Base-by-base conservation (phyloP, 2,329 filamentous ascomycete species). In the Sclerotinia spermophila region DNA sequence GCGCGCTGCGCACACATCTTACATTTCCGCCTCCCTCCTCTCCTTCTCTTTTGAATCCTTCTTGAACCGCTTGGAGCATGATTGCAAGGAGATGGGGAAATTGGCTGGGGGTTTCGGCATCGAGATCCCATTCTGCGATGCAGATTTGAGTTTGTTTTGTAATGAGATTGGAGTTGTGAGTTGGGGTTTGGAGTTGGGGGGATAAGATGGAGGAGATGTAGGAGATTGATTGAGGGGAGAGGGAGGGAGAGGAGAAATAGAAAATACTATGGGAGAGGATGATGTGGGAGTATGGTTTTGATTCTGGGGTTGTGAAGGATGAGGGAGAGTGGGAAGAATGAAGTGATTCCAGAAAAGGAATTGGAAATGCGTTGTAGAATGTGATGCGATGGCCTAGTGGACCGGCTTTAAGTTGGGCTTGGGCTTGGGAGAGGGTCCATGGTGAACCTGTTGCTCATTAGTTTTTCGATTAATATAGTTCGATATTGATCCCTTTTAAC, bases 221-320 rank as follows among this genome's bases (percentile, higher is more conserved):
- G 38, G 71, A 7, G 8, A 86, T 78, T n/a, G 83, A 81, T 2
- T 73, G 71, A 0, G 76, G 71, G 5, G 86, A 77, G 17, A 79
- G 73, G 0, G 74, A 72, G 0, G 80, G 80, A 1, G 80, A 81
- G 24, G 79, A 73, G 74, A 88, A 87, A 75, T 88, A 88, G 83
- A 84, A 88, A 40, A 86, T 80, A 73, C 81, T 83, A 76, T 88
- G 86, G 27, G 80, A 79, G 48, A 88, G 79, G 4, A 87, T 82
- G 2, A 82, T 80, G 33, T 80, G 81, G 72, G 86, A 83, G 78
- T 82, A 86, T 6, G 70, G 70, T 8, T 72, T 71, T 5, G 61
- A 71, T n/a, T 69, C 67, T 69, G 72, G 71, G 44, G 73, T 70
- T 15, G 74, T 67, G 35, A 84, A 77, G 61, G 82, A 83, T 15